phyloP scores from a whole-genome alignment of 169 alveolate genomes.

The Babesia caballi region DNA sequence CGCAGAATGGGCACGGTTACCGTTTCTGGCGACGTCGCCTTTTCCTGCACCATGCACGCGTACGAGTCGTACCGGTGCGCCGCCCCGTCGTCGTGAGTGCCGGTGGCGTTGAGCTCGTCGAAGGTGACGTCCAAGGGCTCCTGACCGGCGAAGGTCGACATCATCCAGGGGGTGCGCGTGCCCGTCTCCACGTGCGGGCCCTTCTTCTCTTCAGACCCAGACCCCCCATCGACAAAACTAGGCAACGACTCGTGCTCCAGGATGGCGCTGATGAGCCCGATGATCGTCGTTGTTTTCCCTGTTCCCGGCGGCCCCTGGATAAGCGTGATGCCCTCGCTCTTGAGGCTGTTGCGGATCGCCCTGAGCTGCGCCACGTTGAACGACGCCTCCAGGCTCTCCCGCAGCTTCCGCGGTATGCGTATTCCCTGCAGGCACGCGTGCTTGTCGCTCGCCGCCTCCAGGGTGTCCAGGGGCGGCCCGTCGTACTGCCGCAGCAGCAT shows the following conservation, averaged over 20 bases:
- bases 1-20: slow-evolving; percentile 16
- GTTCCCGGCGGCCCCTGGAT: slow-evolving; percentile 99
- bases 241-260: slow-evolving; percentile 32
- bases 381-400: slow-evolving; percentile 46
- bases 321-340: slow-evolving; percentile 84
- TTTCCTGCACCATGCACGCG: slow-evolving; percentile 25
- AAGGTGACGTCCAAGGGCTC: slow-evolving; percentile 16
- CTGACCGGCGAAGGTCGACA: neutral
- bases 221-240: slow-evolving; percentile 2
- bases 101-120: slow-evolving; percentile 34
- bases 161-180: neutral
- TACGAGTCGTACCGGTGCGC: slow-evolving; percentile 30
- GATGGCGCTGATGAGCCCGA: slow-evolving; percentile 88
- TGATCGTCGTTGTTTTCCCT: slow-evolving; percentile 95
- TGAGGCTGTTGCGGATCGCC: slow-evolving; percentile 72
- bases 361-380: slow-evolving; percentile 71
- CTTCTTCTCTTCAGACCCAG: neutral
- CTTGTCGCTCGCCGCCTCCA: neutral
- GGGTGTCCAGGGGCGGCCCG: neutral
- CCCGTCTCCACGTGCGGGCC: neutral
- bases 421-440: neutral
- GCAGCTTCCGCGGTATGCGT: slow-evolving; percentile 62
- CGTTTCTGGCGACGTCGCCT: neutral
- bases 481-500: slow-evolving; percentile 5
- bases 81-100: neutral